Evolutionary conservation across 805 yeast genomes (phyloP).

Genomic region (Candida golubevii): DNA sequence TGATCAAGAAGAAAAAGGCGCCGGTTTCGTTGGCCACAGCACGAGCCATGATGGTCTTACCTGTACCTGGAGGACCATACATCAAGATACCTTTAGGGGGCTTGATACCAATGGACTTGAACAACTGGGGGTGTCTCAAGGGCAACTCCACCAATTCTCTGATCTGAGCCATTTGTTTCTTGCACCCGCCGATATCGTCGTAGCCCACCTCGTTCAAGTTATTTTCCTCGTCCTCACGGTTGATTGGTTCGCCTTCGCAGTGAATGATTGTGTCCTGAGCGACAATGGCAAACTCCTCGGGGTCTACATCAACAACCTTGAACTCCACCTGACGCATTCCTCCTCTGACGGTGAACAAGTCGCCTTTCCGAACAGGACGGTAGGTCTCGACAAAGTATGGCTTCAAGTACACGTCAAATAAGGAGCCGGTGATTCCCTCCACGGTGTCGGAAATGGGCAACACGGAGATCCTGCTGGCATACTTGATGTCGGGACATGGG

Average conservation of each 20-base stretch:
- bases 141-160: conserved; percentile 98
- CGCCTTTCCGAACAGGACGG: conserved; percentile 97
- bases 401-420: conserved; percentile 92
- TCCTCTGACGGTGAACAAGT: conserved; percentile 92
- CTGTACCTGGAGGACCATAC: conserved; percentile 99
- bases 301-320: conserved; percentile 97
- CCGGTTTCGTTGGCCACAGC: conserved; percentile 99
- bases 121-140: conserved; percentile 95
- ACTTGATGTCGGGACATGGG: conserved; percentile 97
- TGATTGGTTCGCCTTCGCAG: conserved; percentile 98
- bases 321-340: conserved; percentile 99
- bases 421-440: conserved; percentile 94
- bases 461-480: conserved; percentile 90
- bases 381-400: conserved; percentile 99
- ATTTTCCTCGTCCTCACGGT: conserved; percentile 96
- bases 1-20: conserved; percentile 95
- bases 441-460: conserved; percentile 97
- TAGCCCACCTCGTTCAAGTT: conserved; percentile 96
- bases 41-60: conserved; percentile 98
- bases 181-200: conserved; percentile 98
- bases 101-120: conserved; percentile 96
- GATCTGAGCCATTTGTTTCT: conserved; percentile 99
- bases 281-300: conserved; percentile 94
- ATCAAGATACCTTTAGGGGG: conserved; percentile 97
- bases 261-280: conserved; percentile 98